These are phyloP conservation scores for Pleurotus giganteus DNA, from an alignment of 768 basidiomycete genomes.

Conservation along the genomic window DNA sequence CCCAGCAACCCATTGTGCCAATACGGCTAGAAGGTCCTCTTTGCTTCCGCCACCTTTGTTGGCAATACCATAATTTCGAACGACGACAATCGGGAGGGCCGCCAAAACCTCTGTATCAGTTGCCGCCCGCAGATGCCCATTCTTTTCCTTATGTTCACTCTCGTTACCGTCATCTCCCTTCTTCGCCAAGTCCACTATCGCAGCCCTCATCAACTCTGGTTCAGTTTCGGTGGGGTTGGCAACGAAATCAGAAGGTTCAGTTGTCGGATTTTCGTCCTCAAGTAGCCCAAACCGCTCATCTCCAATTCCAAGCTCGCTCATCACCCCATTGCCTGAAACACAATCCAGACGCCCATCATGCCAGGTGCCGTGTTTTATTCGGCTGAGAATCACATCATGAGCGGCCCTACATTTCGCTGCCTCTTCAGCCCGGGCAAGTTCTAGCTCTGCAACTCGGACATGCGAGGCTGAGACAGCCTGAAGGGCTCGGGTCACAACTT, in stretches of 20 bases:
- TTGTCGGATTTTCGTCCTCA: slow-evolving; percentile 11
- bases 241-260: not conserved
- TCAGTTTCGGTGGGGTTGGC: slow-evolving; percentile 5
- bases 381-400: slow-evolving; percentile 35
- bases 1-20: slow-evolving; percentile 83
- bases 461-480: slow-evolving; percentile 57
- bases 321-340: slow-evolving; percentile 82
- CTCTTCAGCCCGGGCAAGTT: slow-evolving; percentile 34
- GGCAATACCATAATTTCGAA: slow-evolving; percentile 69
- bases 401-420: slow-evolving; percentile 37
- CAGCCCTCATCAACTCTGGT: slow-evolving; percentile 15
- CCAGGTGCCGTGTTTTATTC: slow-evolving; percentile 66
- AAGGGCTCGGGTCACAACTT: slow-evolving; percentile 72
- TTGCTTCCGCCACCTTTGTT: slow-evolving; percentile 48
- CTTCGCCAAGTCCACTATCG: slow-evolving; percentile 14
- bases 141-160: slow-evolving; percentile 33
- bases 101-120: slow-evolving; percentile 49
- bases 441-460: slow-evolving; percentile 36
- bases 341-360: slow-evolving; percentile 88
- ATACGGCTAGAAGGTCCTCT: slow-evolving; percentile 70
- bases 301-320: slow-evolving; percentile 83
- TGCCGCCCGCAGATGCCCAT: not conserved
- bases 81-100: slow-evolving; percentile 80
- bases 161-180: slow-evolving; percentile 14
- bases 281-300: slow-evolving; percentile 53